A percentile compares a stretch with the other conserved stretches of the same genome.
These are phyloP conservation scores for Glycine latifolia DNA, from an alignment of 306 rosid species.

Conservation along the genomic window DNA sequence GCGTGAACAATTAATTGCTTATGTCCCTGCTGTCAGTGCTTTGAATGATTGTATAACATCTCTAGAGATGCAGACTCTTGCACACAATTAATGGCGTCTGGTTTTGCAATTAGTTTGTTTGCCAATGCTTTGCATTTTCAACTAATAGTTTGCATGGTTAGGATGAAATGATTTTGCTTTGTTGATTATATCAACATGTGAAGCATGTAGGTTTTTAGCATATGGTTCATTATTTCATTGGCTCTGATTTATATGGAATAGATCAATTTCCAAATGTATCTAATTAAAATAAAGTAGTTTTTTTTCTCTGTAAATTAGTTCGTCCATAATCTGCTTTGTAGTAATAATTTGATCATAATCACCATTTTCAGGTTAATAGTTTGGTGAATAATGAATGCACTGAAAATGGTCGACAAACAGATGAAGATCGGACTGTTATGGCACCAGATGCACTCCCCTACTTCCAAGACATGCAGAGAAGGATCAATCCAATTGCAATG, in stretches of 20 bases:
- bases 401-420: conserved; percentile 53
- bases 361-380: conserved; percentile 58
- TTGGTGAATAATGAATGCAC: conserved; percentile 46
- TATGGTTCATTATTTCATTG: conserved; percentile 8
- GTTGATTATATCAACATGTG: conserved; percentile 5
- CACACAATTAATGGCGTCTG: neutral
- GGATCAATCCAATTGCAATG: conserved; percentile 73
- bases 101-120: too few species aligned
- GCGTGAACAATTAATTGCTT: conserved; percentile 65
- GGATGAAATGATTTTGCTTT: conserved; percentile 14
- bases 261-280: conserved; percentile 14
- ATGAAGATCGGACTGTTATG: conserved; percentile 49
- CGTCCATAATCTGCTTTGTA: neutral
- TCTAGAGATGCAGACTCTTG: conserved; percentile 67
- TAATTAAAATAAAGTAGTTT: neutral
- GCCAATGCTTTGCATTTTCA: neutral
- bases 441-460: conserved; percentile 59
- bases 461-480: conserved; percentile 69
- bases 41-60: conserved; percentile 64
- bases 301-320: neutral
- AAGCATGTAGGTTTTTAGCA: conserved; percentile 5
- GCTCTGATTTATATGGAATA: neutral
- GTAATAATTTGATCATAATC: conserved; percentile 24
- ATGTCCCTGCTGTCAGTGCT: conserved; percentile 65
- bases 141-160: conserved; percentile 5